Base-by-base conservation (phyloP, 2,329 filamentous ascomycete genomes). In the Penicillium sp. region DNA sequence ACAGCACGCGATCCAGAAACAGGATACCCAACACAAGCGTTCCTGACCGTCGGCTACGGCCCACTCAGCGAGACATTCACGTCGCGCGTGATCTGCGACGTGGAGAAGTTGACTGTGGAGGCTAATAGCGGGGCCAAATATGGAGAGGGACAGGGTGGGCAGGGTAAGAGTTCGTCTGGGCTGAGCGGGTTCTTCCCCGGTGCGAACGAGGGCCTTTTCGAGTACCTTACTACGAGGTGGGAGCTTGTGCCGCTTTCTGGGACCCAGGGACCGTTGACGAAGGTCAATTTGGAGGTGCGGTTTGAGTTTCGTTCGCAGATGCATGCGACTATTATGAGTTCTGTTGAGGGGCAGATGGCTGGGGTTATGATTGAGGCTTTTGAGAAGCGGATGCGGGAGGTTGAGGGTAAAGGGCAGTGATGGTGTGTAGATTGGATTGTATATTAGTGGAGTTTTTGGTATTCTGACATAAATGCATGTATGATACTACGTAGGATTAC, bases 351-450 rank as follows among this genome's bases (percentile, higher is more conserved):
- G 31, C 91, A 90, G 75, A 86, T 97, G 60, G 93, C 91, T 1
- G 86, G 85, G 4, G 81, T 89, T 61, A 96, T 99, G 91, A 89
- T 97, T 62, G 87, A 90, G 72, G 93, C 94, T 1, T 99, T 99
- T 78, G 92, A 97, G 77, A 84, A 84, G 74, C 82, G 89, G 68
- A 91, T 94, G 6, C 79, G 78, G 69, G 78, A 83, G 66, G 70
- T 90, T 45, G 72, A 83, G 64, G 76, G 43, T 4, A 54, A 47
- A 33, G 50, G 58, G 1, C 51, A 52, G 42, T 63, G 54, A 57
- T 50, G 28, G 12, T 41, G 17, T 35, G 19, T 44, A 35, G 30
- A 30, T 25, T 52, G 12, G 40, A 19, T 48, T 59, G 61, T 63
- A 62, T 46, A 61, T 50, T 53, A 60, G 9, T 25, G 44, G 36